Percentiles rank a stretch among this genome's conserved stretches.
These are phyloP conservation scores for Aureobasidium subglaciale DNA, from an alignment of 2,329 filamentous ascomycete genomes.

Conservation along the genomic window DNA sequence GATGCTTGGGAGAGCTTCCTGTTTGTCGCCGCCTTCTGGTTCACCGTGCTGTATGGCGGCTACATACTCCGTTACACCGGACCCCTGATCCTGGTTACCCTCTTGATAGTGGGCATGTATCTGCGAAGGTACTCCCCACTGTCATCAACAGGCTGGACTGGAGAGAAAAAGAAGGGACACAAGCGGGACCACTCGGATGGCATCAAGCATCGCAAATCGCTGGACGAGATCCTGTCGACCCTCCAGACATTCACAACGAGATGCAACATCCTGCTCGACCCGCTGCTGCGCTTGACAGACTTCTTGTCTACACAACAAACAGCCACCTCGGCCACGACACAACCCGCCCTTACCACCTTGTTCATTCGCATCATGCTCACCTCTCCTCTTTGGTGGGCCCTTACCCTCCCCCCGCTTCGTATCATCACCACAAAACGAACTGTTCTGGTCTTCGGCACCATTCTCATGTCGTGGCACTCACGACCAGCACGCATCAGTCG, in stretches of 20 bases:
- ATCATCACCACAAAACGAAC: constrained; percentile 83
- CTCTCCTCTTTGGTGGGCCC: constrained; percentile 76
- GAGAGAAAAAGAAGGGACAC: constrained; percentile 51
- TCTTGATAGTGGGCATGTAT: constrained; percentile 88
- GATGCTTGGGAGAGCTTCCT: constrained; percentile 98
- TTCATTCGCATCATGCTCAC: constrained; percentile 84
- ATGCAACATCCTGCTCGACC: constrained; percentile 87
- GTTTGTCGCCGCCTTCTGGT: constrained; percentile 80
- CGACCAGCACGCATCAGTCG: constrained; percentile 76
- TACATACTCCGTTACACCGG: constrained; percentile 72
- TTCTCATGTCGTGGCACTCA: constrained; percentile 87
- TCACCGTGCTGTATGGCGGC: constrained; percentile 77
- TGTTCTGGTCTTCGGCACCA: constrained; percentile 75
- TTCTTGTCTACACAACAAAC: constrained; percentile 80
- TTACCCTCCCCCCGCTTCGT: constrained; percentile 75
- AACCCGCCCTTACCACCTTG: constrained; percentile 80
- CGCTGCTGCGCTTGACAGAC: constrained; percentile 80
- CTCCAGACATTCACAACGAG: constrained; percentile 82
- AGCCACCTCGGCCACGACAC: constrained; percentile 83
- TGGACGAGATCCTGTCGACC: constrained; percentile 95
- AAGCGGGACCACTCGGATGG: constrained; percentile 52
- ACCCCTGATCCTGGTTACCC: constrained; percentile 71
- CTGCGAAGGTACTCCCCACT: constrained; percentile 80
- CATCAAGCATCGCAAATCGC: constrained; percentile 68
- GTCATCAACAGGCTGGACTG: constrained; percentile 74